phyloP scores from a whole-genome alignment of 129 eudicot species.

The Mikania micrantha region DNA sequence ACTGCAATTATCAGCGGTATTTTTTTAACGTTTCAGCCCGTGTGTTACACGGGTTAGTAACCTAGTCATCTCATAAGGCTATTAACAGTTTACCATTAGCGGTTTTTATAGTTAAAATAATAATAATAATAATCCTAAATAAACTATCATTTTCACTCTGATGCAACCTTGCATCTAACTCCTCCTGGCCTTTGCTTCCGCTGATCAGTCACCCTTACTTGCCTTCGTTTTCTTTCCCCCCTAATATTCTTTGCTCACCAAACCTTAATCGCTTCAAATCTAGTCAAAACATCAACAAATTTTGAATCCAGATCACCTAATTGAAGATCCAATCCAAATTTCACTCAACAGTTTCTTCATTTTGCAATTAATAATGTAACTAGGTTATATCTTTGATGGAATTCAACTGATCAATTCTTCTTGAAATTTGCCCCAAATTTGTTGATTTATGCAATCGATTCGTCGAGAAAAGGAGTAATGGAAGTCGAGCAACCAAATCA shows the following conservation, averaged over 20 bases:
- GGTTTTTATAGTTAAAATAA: neutral
- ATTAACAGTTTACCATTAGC: neutral
- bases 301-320: constrained; percentile 6
- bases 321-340: neutral
- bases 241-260: constrained; percentile 22
- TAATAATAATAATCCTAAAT: too few species aligned
- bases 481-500: constrained; percentile 38
- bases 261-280: constrained; percentile 7
- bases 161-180: constrained; percentile 32
- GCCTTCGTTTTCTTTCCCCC: neutral
- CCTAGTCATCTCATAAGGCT: too few species aligned
- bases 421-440: neutral
- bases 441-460: neutral
- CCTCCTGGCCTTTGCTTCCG: constrained; percentile 11
- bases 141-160: constrained; percentile 27
- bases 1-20: too few species aligned
- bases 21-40: too few species aligned
- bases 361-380: neutral
- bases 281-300: constrained; percentile 5
- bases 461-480: constrained; percentile 11
- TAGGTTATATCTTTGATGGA: neutral
- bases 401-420: neutral
- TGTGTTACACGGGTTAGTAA: too few species aligned
- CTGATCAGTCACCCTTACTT: constrained; percentile 8
- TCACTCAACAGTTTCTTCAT: neutral